Conservation (phyloP, 768 basidiomycete species). For the Tricholoma saponaceum region DNA sequence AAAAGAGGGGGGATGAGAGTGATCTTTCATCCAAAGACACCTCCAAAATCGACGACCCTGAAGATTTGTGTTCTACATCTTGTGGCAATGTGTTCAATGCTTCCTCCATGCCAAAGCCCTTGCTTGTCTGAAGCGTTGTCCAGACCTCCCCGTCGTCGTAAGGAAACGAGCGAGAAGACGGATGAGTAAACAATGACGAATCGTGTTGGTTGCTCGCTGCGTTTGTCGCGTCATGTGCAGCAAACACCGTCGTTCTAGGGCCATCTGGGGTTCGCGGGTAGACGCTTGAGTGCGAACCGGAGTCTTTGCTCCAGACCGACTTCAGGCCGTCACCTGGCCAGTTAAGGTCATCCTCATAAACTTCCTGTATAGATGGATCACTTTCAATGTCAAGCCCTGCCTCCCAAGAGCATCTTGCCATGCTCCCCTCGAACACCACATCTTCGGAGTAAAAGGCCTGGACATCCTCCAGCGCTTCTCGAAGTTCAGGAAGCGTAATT, state of each 20-base stretch:
- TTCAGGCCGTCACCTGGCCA: conserved; percentile 6
- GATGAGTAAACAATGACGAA: conserved; percentile 10
- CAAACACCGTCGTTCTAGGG: conserved; percentile 3
- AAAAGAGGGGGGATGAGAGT: neutral
- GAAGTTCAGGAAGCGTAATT: conserved; percentile 50
- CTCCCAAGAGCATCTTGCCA: conserved; percentile 78
- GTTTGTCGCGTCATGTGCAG: neutral
- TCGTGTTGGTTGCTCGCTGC: neutral
- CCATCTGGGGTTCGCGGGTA: neutral
- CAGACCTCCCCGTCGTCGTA: neutral
- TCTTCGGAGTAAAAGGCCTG: conserved; percentile 69
- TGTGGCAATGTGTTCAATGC: neutral
- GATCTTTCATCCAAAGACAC: neutral
- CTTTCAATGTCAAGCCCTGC: conserved; percentile 51
- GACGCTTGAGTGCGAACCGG: conserved; percentile 2
- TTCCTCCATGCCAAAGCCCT: neutral
- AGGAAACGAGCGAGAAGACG: conserved; percentile 11
- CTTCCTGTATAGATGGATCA: conserved; percentile 11
- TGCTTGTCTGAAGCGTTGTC: neutral
- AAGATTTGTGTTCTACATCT: neutral
- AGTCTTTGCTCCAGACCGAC: conserved; percentile 19
- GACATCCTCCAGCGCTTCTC: conserved; percentile 51
- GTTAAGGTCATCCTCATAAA: neutral
- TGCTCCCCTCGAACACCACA: conserved; percentile 75
- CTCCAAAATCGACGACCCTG: neutral